Evolutionary conservation across 208 protist species (phyloP).

Genomic region (Balamuthia mandrillaris): DNA sequence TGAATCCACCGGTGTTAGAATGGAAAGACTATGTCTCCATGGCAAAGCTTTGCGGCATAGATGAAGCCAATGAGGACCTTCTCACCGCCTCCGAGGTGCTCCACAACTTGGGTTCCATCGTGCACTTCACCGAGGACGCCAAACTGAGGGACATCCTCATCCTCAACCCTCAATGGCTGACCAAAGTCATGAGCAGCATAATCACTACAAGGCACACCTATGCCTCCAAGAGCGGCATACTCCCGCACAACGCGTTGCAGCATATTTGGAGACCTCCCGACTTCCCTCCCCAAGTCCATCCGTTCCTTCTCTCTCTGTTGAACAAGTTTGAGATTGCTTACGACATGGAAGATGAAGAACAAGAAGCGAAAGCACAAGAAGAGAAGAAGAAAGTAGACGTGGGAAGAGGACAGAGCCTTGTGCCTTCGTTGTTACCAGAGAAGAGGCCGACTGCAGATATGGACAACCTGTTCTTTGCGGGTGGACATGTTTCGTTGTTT

Average conservation of each 20-base stretch:
- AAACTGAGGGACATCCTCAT: slow-evolving; percentile 46
- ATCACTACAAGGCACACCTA: slow-evolving; percentile 40
- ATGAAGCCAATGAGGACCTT: slow-evolving; percentile 1
- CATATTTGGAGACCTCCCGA: slow-evolving; percentile 20
- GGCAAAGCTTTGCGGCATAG: background rate
- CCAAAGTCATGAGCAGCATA: slow-evolving; percentile 48
- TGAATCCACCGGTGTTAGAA: background rate
- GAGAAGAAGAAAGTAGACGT: too few relatives aligned
- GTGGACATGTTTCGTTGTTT: too few relatives aligned
- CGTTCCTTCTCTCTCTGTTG: background rate
- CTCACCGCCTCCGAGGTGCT: background rate
- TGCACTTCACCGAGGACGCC: slow-evolving; percentile 10
- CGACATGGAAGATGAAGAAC: too few relatives aligned
- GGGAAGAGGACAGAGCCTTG: too few relatives aligned
- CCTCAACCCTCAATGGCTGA: slow-evolving; percentile 51
- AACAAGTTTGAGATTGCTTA: background rate
- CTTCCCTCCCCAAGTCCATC: background rate
- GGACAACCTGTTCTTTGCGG: too few relatives aligned
- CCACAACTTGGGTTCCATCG: slow-evolving; percentile 35
- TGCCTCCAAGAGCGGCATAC: background rate
- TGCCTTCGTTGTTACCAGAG: slow-evolving; percentile 19
- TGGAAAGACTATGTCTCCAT: background rate
- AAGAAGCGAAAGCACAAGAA: too few relatives aligned
- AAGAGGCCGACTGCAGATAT: too few relatives aligned
- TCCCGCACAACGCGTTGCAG: background rate